Base-by-base conservation (phyloP, 257 asterid genomes). In the Solanum clarkiae region DNA sequence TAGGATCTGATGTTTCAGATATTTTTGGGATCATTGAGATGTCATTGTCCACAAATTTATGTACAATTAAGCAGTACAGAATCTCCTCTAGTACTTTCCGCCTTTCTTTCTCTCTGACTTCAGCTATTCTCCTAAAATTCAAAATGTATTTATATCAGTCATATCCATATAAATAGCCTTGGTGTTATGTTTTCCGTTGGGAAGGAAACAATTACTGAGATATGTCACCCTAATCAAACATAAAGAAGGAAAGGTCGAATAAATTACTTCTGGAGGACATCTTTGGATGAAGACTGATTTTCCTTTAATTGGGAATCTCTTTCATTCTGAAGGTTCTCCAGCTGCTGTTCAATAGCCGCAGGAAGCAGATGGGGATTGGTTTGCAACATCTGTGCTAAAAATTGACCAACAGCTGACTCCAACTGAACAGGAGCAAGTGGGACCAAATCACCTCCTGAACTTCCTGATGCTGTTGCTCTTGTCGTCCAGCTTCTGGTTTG, bases 291-390 rank as follows among this genome's bases (percentile, higher is more conserved):
- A 63, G 93, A 88, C 54, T 91, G 84, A 68, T 86, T 60, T 59
- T 85, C 86, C 89, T 93, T 92, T 18, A 74, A 87, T 65, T 91
- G 86, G 24, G 86, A 87, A 80, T 93, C 97, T 88, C 92, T 93
- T 85, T 93, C 91, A 56, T 86, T 91, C 90, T 91, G 96, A 68
- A 96, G 98, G 84, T 90, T 90, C 89, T 96, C 98, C 74, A 96
- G 99, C 94, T 94, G 96, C 90, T 96, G 94, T 84, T 96, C 99
- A 56, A 93, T 94, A 69, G 99, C 92, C 69, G 92, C 94, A 68
- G 91, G 89, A 66, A 93, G 93, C 84, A 96, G 91, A 88, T 93
- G 98, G 2, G 98, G 99, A 87, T 91, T 94, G 36, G 92, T 96
- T 85, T 88, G 95, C 74, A 91, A 82, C 77, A 93, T 91, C 85